phyloP scores from a whole-genome alignment of 768 basidiomycete species.

The Panellus pusillus region DNA sequence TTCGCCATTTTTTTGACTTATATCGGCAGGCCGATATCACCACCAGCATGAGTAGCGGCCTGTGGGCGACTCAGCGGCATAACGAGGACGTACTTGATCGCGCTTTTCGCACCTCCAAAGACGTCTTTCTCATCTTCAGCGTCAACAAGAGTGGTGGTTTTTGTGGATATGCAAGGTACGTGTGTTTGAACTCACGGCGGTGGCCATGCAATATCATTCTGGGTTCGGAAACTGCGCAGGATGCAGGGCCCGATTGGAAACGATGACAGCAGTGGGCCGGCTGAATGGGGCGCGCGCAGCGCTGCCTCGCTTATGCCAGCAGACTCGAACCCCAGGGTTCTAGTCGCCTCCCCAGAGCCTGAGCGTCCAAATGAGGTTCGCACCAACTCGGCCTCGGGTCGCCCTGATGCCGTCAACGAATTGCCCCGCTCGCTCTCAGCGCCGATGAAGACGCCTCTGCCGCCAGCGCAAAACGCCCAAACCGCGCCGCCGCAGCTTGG shows the following conservation, averaged over 20 bases:
- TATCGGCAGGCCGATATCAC: conserved; percentile 67
- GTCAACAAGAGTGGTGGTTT: conserved; percentile 93
- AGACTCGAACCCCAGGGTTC: background rate
- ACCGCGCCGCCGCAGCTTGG: conserved; percentile 57
- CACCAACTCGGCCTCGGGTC: conserved; percentile 5
- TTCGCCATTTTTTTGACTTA: background rate
- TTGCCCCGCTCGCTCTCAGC: conserved; percentile 1
- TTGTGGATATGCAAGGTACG: conserved; percentile 85
- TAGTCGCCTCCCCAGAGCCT: background rate
- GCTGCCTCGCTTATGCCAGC: conserved; percentile 49
- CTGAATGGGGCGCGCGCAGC: conserved; percentile 31
- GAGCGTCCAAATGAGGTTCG: background rate
- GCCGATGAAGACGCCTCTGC: background rate
- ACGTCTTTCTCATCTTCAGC: no score
- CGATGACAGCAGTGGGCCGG: conserved; percentile 36
- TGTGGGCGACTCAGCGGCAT: no score
- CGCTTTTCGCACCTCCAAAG: conserved; percentile 84
- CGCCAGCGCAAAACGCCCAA: conserved; percentile 24
- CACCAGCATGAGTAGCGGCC: conserved; percentile 69
- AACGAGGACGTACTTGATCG: conserved; percentile 89
- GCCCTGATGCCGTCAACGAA: no score
- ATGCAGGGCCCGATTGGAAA: conserved; percentile 68
- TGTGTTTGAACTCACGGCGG: conserved; percentile 11
- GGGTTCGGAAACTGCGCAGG: conserved; percentile 33
- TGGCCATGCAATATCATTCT: background rate